A percentile compares a stretch with the other conserved stretches of the same genome.
Evolutionary conservation across 2,329 filamentous ascomycete species (phyloP).

Genomic region (Diaporthe australafricana): DNA sequence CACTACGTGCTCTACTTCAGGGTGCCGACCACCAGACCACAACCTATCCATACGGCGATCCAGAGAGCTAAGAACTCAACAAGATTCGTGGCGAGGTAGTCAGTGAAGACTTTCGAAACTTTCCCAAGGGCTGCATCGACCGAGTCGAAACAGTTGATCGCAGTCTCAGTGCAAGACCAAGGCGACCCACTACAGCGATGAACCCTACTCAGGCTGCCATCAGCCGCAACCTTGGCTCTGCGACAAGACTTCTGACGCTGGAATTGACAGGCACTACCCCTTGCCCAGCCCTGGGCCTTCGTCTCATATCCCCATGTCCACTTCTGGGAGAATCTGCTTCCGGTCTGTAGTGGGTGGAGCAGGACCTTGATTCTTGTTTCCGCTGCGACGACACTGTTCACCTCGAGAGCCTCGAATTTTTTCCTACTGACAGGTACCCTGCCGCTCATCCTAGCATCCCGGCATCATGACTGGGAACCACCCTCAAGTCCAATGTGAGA

Average conservation of each 20-base stretch:
- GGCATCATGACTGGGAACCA: neutral
- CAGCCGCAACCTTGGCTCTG: constrained; percentile 34
- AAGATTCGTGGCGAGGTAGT: neutral
- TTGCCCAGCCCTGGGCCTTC: constrained; percentile 35
- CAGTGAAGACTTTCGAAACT: constrained; percentile 28
- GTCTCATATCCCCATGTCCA: constrained; percentile 43
- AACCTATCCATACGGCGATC: neutral
- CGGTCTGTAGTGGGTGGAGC: constrained; percentile 42
- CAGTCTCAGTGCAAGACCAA: constrained; percentile 26
- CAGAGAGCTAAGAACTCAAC: neutral
- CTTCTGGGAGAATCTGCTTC: constrained; percentile 39
- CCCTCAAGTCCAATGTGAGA: neutral
- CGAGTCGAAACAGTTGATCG: constrained; percentile 28
- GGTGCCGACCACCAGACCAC: neutral
- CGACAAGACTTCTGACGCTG: constrained; percentile 29
- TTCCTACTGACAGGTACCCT: neutral
- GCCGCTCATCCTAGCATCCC: neutral
- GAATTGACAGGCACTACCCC: constrained; percentile 26
- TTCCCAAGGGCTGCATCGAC: constrained; percentile 1
- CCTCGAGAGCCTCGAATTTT: constrained; percentile 4
- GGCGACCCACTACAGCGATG: constrained; percentile 26
- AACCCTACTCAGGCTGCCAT: constrained; percentile 27
- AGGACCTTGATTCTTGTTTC: constrained; percentile 38
- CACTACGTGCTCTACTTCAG: constrained; percentile 16
- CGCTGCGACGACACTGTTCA: constrained; percentile 37